A percentile compares a stretch with the other conserved stretches of the same genome.
Evolutionary conservation across 441 rosid genomes (phyloP).

Genomic region (Gossypium lobatum): DNA sequence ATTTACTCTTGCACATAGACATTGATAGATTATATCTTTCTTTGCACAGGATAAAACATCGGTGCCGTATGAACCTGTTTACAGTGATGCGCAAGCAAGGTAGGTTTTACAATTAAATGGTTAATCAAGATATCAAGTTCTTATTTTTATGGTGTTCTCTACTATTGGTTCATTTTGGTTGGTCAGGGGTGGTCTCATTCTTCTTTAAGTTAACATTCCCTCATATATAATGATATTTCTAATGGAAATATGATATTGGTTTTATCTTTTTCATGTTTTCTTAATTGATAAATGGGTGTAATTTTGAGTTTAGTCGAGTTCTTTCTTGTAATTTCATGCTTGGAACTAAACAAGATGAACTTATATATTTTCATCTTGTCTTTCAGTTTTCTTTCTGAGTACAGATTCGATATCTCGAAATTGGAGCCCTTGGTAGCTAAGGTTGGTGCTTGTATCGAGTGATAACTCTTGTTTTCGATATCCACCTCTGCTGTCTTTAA

Average conservation of each 20-base stretch:
- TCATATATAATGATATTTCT: background rate
- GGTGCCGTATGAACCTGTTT: constrained; percentile 72
- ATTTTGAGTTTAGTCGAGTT: background rate
- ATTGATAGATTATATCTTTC: constrained; percentile 3
- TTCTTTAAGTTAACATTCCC: background rate
- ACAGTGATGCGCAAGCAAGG: constrained; percentile 90
- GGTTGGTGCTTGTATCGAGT: constrained; percentile 51
- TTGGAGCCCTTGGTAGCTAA: constrained; percentile 96
- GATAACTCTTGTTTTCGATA: too few species aligned
- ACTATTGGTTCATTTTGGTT: too few species aligned
- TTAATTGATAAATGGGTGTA: too few species aligned
- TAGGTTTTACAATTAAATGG: too few species aligned
- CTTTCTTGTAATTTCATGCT: constrained; percentile 4
- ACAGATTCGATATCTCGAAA: constrained; percentile 78
- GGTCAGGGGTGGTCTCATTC: too few species aligned
- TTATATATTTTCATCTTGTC: too few species aligned
- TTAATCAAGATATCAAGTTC: background rate
- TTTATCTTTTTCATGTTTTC: background rate
- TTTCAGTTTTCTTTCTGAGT: constrained; percentile 69
- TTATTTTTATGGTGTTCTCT: background rate
- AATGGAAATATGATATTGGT: background rate
- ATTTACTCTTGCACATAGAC: background rate
- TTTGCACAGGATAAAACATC: constrained; percentile 72
- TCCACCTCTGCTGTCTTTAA: too few species aligned
- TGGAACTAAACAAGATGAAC: too few species aligned